Conservation (phyloP, 1,284 basidiomycete species). For the Singerocomus inundabilis region DNA sequence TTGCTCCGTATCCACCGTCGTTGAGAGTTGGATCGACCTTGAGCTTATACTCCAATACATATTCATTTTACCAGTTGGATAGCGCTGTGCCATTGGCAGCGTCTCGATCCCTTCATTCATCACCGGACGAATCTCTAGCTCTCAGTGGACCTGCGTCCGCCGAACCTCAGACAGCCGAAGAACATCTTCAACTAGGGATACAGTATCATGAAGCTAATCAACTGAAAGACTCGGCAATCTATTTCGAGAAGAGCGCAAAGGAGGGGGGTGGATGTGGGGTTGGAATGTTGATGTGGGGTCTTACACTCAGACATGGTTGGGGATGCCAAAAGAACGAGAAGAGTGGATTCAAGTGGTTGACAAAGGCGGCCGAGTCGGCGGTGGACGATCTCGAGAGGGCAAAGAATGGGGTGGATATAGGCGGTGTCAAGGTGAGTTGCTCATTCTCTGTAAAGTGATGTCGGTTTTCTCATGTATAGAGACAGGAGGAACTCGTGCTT, state of each 20-base stretch:
- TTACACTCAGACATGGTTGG: slow-evolving; percentile 89
- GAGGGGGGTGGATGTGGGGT: slow-evolving; percentile 78
- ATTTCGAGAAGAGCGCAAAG: slow-evolving; percentile 80
- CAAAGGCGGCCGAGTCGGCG: slow-evolving; percentile 77
- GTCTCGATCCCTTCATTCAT: slow-evolving; percentile 21
- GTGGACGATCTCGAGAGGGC: slow-evolving; percentile 74
- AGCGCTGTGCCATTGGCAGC: slow-evolving; percentile 42
- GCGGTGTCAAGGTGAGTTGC: slow-evolving; percentile 44
- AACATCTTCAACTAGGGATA: slow-evolving; percentile 77
- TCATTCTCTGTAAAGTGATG: not conserved
- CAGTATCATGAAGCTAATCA: slow-evolving; percentile 78
- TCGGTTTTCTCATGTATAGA: not conserved
- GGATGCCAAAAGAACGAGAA: slow-evolving; percentile 77
- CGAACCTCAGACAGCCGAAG: slow-evolving; percentile 46
- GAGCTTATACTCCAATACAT: slow-evolving; percentile 58
- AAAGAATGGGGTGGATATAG: slow-evolving; percentile 35
- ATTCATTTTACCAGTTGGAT: slow-evolving; percentile 65
- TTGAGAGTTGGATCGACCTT: slow-evolving; percentile 40
- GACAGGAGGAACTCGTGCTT: slow-evolving; percentile 75
- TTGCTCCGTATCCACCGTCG: slow-evolving; percentile 31
- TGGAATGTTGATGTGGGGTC: slow-evolving; percentile 92
- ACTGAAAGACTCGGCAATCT: slow-evolving; percentile 68
- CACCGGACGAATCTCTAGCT: slow-evolving; percentile 20
- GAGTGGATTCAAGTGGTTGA: slow-evolving; percentile 80
- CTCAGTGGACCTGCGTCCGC: slow-evolving; percentile 17